Base-by-base conservation (phyloP, 2,329 filamentous ascomycete genomes). In the Dactylellina sp. region DNA sequence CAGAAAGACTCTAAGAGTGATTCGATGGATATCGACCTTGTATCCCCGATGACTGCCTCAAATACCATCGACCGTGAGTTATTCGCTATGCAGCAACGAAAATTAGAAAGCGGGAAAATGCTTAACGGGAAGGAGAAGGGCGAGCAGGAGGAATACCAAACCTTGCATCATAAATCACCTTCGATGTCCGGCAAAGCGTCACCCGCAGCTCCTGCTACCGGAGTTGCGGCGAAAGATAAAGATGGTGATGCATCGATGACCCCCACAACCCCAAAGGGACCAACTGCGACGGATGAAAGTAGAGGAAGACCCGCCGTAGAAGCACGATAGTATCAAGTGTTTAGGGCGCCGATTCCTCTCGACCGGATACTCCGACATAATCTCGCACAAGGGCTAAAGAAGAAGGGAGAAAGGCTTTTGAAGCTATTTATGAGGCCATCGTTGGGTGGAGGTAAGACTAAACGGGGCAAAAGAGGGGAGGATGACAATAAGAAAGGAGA, bases 71-170 rank as follows among this genome's bases (percentile, higher is more conserved):
- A 68, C 32, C 56, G 71, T 35, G 64, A 70, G 28, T 32, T 60
- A 40, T 68, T 68, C 57, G 64, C 71, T 20, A 75, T 75, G 22
- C 71, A 75, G 39, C 71, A 75, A 22, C 63, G 71, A n/a, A 75
- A 70, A 59, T 42, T 75, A 18, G 71, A 68, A 42, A 62, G 44
- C 11, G 71, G 71, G 16, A 75, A 75, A 24, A 57, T 75, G 14
- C 50, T 75, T 7, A 75, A 75, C 37, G 71, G 71, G 25, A 68
- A 75, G 32, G 64, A 75, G 50, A 68, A 75, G 46, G 52, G 55
- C 37, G 71, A 75, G 22, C 71, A 75, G 35, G 63, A 70, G 25
- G 71, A 75, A 68, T 75, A 75, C 25, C 71, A 75, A 60, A 70
- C 47, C 37, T 60, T 75, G 18, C 71, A 75, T 49, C 71, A 75